Percentiles rank a stretch among this genome's conserved stretches.
These are phyloP conservation scores for Nasturtium officinale DNA, from an alignment of 345 rosid species.

Conservation along the genomic window DNA sequence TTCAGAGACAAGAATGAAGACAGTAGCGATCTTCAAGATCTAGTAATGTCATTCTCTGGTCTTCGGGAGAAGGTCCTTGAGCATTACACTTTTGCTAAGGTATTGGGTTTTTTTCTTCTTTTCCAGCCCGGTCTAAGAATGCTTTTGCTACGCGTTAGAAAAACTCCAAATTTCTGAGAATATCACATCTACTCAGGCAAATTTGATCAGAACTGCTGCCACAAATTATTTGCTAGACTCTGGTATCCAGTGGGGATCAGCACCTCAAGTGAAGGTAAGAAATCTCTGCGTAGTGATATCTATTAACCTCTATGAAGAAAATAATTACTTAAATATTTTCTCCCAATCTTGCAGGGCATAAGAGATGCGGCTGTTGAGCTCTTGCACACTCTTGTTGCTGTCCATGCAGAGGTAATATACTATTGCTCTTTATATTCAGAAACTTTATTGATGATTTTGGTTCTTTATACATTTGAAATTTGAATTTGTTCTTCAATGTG, in stretches of 20 bases:
- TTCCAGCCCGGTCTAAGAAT: neutral
- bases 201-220: conserved; percentile 85
- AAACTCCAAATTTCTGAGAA: neutral
- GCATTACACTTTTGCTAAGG: conserved; percentile 94
- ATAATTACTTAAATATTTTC: conserved; percentile 9
- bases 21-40: conserved; percentile 72
- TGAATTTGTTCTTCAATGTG: neutral
- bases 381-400: conserved; percentile 87
- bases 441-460: neutral
- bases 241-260: conserved; percentile 94
- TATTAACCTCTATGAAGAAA: conserved; percentile 3
- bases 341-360: conserved; percentile 65
- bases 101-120: conserved; percentile 26
- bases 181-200: conserved; percentile 58
- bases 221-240: conserved; percentile 77
- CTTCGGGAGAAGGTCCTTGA: conserved; percentile 91
- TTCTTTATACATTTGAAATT: neutral
- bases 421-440: neutral
- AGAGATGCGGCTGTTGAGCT: conserved; percentile 95
- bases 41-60: conserved; percentile 70
- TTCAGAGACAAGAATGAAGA: conserved; percentile 73
- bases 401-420: conserved; percentile 81
- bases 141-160: neutral
- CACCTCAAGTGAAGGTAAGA: conserved; percentile 87
- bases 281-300: neutral